Evolutionary conservation across 495 filamentous ascomycete genomes (phyloP), one percentile per base, ranked within the genome.

Genomic region (Articulospora tetracladia): DNA sequence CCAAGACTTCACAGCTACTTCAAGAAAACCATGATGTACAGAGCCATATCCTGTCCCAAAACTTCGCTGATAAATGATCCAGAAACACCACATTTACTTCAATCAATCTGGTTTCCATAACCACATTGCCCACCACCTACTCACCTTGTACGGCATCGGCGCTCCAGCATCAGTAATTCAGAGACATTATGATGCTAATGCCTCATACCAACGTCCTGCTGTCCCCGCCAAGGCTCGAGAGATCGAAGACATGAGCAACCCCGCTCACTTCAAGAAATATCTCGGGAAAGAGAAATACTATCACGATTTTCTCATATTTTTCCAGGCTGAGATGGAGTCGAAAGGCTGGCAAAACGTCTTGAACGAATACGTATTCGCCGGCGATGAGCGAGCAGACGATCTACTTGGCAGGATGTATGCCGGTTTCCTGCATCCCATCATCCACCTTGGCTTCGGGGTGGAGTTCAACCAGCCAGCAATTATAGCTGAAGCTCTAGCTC

Each of bases 401-500:
- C 75, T 92, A 76, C 62, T 90, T 3, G 69, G 72, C 1, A 75
- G 87, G 41, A 67, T 87, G 64, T 84, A 60, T 44, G 60, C 55
- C 39, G 64, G 88, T 1, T 82, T 93, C 60, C 65, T 94, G 1
- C 92, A 97, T 67, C 89, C 90, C 10, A 60, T 93, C 7, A 96
- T 96, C 63, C 91, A 96, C 63, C 79, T 96, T 12, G 90, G 91
- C 39, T 94, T 90, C 67, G 91, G 86, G 1, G 63, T 96, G 19
- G 90, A 96, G 63, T 95, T 90, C 73, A 64, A 79, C 1, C 89
- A 93, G 66, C 90, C 89, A 3, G 89, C 88, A 36, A 85, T 97
- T 41, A 77, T 96, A 19, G 89, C 91, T 1, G 86, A 94, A 78
- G 92, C 74, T 1, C 78, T 96, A 6, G 90, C 93, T 2, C 85